Evolutionary conservation across 768 basidiomycete species (phyloP).

Genomic region (Gymnopilus junonius): DNA sequence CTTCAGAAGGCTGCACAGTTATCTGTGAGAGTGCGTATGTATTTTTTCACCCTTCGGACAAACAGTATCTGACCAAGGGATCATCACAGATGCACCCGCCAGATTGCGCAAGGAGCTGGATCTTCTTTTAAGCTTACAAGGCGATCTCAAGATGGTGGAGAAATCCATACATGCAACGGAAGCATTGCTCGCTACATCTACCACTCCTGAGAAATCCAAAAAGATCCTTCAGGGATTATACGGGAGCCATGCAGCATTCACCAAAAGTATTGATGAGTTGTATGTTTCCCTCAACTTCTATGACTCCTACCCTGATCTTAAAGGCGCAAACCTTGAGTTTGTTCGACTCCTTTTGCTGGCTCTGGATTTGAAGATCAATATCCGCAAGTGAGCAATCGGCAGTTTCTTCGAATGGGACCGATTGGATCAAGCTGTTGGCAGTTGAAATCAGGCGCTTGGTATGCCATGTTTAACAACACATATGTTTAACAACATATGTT

Average conservation of each 20-base stretch:
- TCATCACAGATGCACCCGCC: slow-evolving; percentile 28
- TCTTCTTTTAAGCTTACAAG: slow-evolving; percentile 27
- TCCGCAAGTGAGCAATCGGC: slow-evolving; percentile 34
- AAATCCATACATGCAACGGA: background rate
- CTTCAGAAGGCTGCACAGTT: slow-evolving; percentile 35
- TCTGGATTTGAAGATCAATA: slow-evolving; percentile 42
- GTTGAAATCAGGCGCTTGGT: slow-evolving; percentile 37
- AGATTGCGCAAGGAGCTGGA: slow-evolving; percentile 38
- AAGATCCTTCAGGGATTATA: background rate
- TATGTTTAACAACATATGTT: no score
- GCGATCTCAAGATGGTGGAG: background rate
- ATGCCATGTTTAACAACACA: background rate
- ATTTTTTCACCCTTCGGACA: background rate
- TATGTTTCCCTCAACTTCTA: slow-evolving; percentile 39
- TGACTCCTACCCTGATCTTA: slow-evolving; percentile 34
- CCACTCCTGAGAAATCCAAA: background rate
- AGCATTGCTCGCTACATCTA: background rate
- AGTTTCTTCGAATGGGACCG: slow-evolving; percentile 43
- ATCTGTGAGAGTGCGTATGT: background rate
- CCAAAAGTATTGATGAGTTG: slow-evolving; percentile 30
- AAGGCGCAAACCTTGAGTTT: slow-evolving; percentile 24
- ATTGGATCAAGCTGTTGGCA: slow-evolving; percentile 36
- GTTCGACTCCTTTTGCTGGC: slow-evolving; percentile 35
- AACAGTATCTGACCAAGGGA: background rate
- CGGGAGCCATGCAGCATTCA: slow-evolving; percentile 15